A percentile compares a stretch with the other conserved stretches of the same genome.
Conservation (phyloP, 1,284 basidiomycete genomes). For the Amylostereum chailletii region DNA sequence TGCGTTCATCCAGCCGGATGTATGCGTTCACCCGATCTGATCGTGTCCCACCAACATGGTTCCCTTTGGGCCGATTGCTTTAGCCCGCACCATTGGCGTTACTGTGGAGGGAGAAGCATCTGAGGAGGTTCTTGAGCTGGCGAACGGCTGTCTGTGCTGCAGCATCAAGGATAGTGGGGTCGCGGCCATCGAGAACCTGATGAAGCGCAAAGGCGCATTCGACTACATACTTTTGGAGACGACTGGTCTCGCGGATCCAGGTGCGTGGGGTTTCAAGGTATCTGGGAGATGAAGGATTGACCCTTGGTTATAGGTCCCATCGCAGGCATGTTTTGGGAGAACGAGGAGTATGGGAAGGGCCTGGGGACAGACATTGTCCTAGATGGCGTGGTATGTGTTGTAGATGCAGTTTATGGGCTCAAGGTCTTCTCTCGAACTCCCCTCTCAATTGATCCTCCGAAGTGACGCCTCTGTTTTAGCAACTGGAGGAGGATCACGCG, state of each 20-base stretch:
- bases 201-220: constrained; percentile 74
- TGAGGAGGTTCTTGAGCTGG: constrained; percentile 79
- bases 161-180: constrained; percentile 88
- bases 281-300: background rate
- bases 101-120: constrained; percentile 52
- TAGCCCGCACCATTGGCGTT: constrained; percentile 73
- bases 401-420: constrained; percentile 80
- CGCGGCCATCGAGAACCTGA: constrained; percentile 86
- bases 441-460: background rate
- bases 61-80: no score
- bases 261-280: constrained; percentile 25
- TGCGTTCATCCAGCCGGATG: constrained; percentile 7
- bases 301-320: constrained; percentile 54
- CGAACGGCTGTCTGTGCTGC: constrained; percentile 93
- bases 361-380: constrained; percentile 67
- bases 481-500: constrained; percentile 72
- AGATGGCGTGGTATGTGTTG: constrained; percentile 87
- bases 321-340: constrained; percentile 85
- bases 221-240: constrained; percentile 92
- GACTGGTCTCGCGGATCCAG: constrained; percentile 89
- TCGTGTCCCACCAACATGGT: background rate
- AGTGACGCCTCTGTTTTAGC: constrained; percentile 34
- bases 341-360: constrained; percentile 76
- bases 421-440: constrained; percentile 35
- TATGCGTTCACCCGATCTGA: constrained; percentile 2